Percentiles rank a stretch among this genome's conserved stretches.
Conservation (phyloP, 805 yeast genomes). For the Vanderwaltozyma yarrowii region DNA sequence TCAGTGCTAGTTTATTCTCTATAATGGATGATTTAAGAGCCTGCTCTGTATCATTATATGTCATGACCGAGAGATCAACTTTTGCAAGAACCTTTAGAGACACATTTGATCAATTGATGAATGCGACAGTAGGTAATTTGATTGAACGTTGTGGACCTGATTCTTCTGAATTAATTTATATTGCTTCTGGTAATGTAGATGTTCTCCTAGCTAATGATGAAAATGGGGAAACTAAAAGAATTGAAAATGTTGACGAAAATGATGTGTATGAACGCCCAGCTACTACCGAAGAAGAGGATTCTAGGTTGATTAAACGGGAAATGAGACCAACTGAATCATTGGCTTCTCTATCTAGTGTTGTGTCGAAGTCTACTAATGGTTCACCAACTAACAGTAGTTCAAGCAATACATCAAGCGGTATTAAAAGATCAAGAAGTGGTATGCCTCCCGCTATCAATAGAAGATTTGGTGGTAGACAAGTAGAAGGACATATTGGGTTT, state of each 20-base stretch:
- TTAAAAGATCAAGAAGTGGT: slow-evolving; percentile 31
- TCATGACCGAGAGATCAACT: slow-evolving; percentile 55
- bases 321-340: too few relatives aligned
- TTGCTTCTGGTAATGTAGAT: slow-evolving; percentile 3
- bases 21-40: slow-evolving; percentile 56
- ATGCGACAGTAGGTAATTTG: slow-evolving; percentile 52
- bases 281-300: background rate
- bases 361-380: too few relatives aligned
- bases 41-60: slow-evolving; percentile 53
- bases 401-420: slow-evolving; percentile 21
- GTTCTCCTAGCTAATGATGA: slow-evolving; percentile 3
- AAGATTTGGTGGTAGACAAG: slow-evolving; percentile 27
- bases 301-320: background rate
- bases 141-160: slow-evolving; percentile 56
- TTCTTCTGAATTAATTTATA: slow-evolving; percentile 44
- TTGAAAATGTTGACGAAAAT: background rate
- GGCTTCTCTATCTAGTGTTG: too few relatives aligned
- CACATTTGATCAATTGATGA: slow-evolving; percentile 56
- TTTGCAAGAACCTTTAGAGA: slow-evolving; percentile 55
- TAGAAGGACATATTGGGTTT: slow-evolving; percentile 26
- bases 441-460: slow-evolving; percentile 55
- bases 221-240: slow-evolving; percentile 3
- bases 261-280: background rate
- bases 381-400: too few relatives aligned
- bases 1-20: slow-evolving; percentile 42